Conservation (phyloP, 495 filamentous ascomycete genomes). For the Peziza echinospora region DNA sequence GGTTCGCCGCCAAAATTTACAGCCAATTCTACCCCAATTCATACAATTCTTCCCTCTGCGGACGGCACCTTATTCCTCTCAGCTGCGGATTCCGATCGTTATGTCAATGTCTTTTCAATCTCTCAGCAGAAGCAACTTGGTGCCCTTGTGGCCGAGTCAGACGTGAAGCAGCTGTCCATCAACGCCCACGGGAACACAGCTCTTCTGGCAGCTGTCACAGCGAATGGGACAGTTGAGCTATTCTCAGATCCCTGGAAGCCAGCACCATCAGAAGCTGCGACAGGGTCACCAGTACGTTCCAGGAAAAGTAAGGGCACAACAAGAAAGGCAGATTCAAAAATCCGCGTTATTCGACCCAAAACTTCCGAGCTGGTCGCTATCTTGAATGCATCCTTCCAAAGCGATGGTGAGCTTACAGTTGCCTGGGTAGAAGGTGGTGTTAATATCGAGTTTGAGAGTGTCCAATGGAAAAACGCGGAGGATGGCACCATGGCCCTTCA, state of each 20-base stretch:
- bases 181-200: conserved; percentile 6
- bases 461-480: conserved; percentile 29
- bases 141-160: conserved; percentile 32
- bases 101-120: conserved; percentile 33
- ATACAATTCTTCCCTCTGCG: conserved; percentile 28
- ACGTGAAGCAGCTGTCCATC: conserved; percentile 25
- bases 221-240: conserved; percentile 33
- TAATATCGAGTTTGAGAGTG: conserved; percentile 32
- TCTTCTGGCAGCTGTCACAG: conserved; percentile 28
- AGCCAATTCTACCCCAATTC: conserved; percentile 33
- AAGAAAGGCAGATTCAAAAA: conserved; percentile 27
- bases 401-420: conserved; percentile 25
- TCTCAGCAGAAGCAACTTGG: conserved; percentile 25
- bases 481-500: conserved; percentile 27
- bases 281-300: conserved; percentile 18
- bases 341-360: conserved; percentile 31
- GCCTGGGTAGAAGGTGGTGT: conserved; percentile 36
- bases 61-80: conserved; percentile 23
- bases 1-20: conserved; percentile 24
- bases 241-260: conserved; percentile 30
- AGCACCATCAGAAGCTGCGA: conserved; percentile 13
- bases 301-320: conserved; percentile 30
- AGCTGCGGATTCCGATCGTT: conserved; percentile 33
- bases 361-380: conserved; percentile 23
- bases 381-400: conserved; percentile 28